A percentile compares a stretch with the other conserved stretches of the same genome.
Conservation (phyloP, 2,329 filamentous ascomycete species). For the Aspergillus aculeatus region DNA sequence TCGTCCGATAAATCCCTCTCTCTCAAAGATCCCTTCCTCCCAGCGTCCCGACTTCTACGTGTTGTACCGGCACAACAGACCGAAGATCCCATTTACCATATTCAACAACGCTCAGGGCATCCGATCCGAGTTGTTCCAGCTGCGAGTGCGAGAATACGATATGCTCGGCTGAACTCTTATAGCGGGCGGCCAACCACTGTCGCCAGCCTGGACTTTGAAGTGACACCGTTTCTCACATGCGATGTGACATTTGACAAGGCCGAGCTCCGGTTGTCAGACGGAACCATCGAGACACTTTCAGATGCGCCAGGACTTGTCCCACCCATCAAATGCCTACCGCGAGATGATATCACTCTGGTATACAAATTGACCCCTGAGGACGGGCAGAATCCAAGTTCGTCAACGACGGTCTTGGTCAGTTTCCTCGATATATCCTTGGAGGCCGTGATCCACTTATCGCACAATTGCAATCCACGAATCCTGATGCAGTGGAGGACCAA, state of each 20-base stretch:
- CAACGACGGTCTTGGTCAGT: constrained; percentile 40
- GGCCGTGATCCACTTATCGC: constrained; percentile 40
- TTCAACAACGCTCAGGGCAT: constrained; percentile 53
- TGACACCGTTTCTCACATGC: constrained; percentile 53
- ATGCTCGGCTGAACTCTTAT: constrained; percentile 49
- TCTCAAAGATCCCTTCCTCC: constrained; percentile 53
- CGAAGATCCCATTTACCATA: constrained; percentile 52
- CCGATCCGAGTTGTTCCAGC: constrained; percentile 57
- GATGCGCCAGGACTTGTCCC: constrained; percentile 34
- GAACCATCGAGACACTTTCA: constrained; percentile 47
- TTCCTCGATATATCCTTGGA: constrained; percentile 50
- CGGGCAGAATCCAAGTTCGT: constrained; percentile 35
- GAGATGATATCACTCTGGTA: constrained; percentile 58
- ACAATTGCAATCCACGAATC: constrained; percentile 45
- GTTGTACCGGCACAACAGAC: constrained; percentile 53
- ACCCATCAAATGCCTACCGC: constrained; percentile 48
- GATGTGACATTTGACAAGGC: constrained; percentile 52
- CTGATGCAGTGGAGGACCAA: constrained; percentile 50
- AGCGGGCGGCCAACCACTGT: constrained; percentile 49
- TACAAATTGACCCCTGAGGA: constrained; percentile 52
- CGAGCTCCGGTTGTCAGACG: constrained; percentile 48
- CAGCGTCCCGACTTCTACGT: constrained; percentile 57
- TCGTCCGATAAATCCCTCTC: constrained; percentile 49
- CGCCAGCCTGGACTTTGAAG: constrained; percentile 56
- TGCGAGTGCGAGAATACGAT: constrained; percentile 56